Evolutionary conservation across 1,139 yeast genomes (phyloP).

Genomic region (Hemisphaericaspora xylofermentans): DNA sequence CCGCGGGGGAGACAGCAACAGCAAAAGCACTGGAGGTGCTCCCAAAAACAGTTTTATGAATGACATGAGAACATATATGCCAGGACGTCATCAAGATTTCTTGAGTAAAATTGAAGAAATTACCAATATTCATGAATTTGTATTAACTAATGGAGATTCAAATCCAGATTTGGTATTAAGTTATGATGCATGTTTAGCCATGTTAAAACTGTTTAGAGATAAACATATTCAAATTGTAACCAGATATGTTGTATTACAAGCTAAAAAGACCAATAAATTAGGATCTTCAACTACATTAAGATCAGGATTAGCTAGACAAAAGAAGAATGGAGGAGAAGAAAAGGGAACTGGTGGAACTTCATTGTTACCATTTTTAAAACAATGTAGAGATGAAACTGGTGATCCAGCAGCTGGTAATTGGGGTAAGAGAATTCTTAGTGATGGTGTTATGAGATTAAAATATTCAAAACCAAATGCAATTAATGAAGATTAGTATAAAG

Average conservation of each 20-base stretch:
- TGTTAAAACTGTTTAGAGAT: constrained; percentile 85
- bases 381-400: constrained; percentile 94
- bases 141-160: constrained; percentile 35
- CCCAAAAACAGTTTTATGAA: constrained; percentile 61
- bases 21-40: constrained; percentile 3
- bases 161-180: constrained; percentile 63
- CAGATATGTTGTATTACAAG: constrained; percentile 78
- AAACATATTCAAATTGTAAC: constrained; percentile 92
- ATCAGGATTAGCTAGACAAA: constrained; percentile 57
- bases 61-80: constrained; percentile 90
- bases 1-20: constrained; percentile 6
- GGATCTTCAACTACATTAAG: constrained; percentile 58
- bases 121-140: constrained; percentile 65
- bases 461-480: constrained; percentile 36
- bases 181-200: constrained; percentile 88
- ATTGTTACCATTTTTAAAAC: constrained; percentile 85
- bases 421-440: constrained; percentile 77
- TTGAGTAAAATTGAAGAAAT: constrained; percentile 56
- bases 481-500: constrained; percentile 25
- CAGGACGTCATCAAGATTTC: constrained; percentile 77
- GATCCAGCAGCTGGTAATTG: constrained; percentile 87
- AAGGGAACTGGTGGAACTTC: constrained; percentile 96
- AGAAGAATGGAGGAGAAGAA: constrained; percentile 47
- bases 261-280: constrained; percentile 50
- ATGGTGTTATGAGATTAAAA: constrained; percentile 51